Conservation (phyloP, 805 yeast genomes). For the Nakazawaea anatomiae region DNA sequence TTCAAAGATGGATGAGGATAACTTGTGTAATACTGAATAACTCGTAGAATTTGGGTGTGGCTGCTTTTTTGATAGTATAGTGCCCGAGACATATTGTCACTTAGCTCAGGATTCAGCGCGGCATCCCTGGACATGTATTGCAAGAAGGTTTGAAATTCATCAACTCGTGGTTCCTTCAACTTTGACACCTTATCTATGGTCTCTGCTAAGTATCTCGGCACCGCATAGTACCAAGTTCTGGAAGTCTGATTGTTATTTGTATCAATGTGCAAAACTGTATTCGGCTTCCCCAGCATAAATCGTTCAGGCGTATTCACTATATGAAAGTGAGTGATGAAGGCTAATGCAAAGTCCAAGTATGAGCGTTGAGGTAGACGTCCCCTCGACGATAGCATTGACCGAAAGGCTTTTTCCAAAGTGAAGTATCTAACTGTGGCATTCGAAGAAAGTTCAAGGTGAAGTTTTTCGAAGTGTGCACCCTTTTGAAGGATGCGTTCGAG, state of each 20-base stretch:
- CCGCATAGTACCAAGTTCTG: background rate
- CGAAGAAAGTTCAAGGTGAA: conserved; percentile 3
- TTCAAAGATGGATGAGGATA: conserved; percentile 24
- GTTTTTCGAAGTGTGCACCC: background rate
- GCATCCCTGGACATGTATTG: conserved; percentile 14
- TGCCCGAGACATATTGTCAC: conserved; percentile 13
- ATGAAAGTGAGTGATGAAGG: conserved; percentile 3
- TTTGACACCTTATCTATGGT: background rate
- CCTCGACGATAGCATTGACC: background rate
- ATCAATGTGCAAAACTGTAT: background rate
- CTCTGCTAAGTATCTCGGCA: conserved; percentile 5
- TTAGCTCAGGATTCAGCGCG: conserved; percentile 7
- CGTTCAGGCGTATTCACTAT: background rate
- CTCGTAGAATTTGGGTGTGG: conserved; percentile 15
- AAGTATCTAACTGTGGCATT: background rate
- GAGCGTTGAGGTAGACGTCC: background rate
- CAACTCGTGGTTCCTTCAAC: conserved; percentile 13
- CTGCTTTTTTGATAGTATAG: conserved; percentile 9
- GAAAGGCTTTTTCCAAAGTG: background rate
- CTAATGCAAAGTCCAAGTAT: background rate
- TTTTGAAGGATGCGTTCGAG: conserved; percentile 10
- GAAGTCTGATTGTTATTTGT: background rate
- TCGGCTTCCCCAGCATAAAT: background rate
- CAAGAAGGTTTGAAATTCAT: conserved; percentile 19
- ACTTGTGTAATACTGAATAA: conserved; percentile 22